Evolutionary conservation across 495 filamentous ascomycete genomes (phyloP).

Genomic region (Xylaria acuta): DNA sequence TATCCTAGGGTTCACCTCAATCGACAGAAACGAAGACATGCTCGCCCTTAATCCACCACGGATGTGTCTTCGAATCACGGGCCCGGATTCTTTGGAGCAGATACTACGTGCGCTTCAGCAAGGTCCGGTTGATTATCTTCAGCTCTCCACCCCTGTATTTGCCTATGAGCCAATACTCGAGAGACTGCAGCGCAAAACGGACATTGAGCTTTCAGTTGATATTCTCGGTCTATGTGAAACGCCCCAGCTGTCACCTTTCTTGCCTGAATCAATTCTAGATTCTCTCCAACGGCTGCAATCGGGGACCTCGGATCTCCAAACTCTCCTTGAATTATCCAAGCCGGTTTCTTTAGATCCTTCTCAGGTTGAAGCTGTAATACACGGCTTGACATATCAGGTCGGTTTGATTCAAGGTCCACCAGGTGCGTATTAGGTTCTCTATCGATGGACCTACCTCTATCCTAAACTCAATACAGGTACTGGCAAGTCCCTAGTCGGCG

Average conservation of each 20-base stretch:
- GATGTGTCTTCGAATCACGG: slow-evolving; percentile 60
- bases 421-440: slow-evolving; percentile 51
- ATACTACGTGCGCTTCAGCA: slow-evolving; percentile 45
- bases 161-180: slow-evolving; percentile 74
- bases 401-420: slow-evolving; percentile 79
- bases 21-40: slow-evolving; percentile 63
- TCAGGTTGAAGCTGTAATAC: slow-evolving; percentile 63
- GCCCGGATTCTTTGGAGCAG: slow-evolving; percentile 41
- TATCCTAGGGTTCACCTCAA: slow-evolving; percentile 66
- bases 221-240: slow-evolving; percentile 31
- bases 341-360: slow-evolving; percentile 60
- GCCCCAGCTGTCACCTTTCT: slow-evolving; percentile 26
- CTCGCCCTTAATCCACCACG: slow-evolving; percentile 55
- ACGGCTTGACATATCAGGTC: slow-evolving; percentile 60
- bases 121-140: slow-evolving; percentile 54
- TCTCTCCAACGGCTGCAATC: background rate
- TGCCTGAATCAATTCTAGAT: background rate
- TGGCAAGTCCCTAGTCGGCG: slow-evolving; percentile 81
- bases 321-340: slow-evolving; percentile 25
- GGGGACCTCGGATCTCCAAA: slow-evolving; percentile 26
- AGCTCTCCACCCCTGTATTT: slow-evolving; percentile 71
- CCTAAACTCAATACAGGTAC: slow-evolving; percentile 60
- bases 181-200: slow-evolving; percentile 61
- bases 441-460: background rate
- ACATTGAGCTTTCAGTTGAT: slow-evolving; percentile 41